Conservation (phyloP, 148 eudicot genomes). For the Chenopodium formosanum region DNA sequence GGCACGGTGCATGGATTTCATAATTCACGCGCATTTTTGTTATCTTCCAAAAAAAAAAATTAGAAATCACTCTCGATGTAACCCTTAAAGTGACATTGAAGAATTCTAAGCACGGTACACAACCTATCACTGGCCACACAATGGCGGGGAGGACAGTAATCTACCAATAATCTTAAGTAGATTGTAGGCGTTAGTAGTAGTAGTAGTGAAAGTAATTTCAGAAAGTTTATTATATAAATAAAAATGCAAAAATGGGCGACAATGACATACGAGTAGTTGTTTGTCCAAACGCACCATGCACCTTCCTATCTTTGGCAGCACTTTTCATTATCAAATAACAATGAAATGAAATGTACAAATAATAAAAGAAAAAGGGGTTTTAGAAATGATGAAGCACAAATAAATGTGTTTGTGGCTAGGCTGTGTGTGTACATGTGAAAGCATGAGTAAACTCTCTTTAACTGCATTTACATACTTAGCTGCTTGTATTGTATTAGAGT, state of each 20-base stretch:
- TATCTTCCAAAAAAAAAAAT: too few relatives aligned
- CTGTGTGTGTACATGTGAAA: conserved; percentile 11
- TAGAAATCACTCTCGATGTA: too few relatives aligned
- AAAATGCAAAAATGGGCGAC: not conserved
- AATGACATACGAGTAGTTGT: not conserved
- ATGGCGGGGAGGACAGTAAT: not conserved
- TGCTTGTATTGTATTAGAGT: not conserved
- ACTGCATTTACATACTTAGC: conserved; percentile 8
- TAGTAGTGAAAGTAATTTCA: not conserved
- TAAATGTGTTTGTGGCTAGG: not conserved
- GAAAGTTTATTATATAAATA: not conserved
- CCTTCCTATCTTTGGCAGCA: not conserved
- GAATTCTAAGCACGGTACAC: not conserved
- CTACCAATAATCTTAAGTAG: not conserved
- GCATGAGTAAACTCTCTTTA: not conserved
- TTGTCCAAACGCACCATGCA: not conserved
- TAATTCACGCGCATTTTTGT: too few relatives aligned
- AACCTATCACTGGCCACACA: not conserved
- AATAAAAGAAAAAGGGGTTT: not conserved
- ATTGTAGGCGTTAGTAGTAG: not conserved
- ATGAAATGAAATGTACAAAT: not conserved
- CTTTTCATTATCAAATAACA: not conserved
- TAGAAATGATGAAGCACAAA: not conserved
- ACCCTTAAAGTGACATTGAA: too few relatives aligned
- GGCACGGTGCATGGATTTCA: too few relatives aligned